Conservation (phyloP, 768 basidiomycete species). For the Tricholoma sp. region DNA sequence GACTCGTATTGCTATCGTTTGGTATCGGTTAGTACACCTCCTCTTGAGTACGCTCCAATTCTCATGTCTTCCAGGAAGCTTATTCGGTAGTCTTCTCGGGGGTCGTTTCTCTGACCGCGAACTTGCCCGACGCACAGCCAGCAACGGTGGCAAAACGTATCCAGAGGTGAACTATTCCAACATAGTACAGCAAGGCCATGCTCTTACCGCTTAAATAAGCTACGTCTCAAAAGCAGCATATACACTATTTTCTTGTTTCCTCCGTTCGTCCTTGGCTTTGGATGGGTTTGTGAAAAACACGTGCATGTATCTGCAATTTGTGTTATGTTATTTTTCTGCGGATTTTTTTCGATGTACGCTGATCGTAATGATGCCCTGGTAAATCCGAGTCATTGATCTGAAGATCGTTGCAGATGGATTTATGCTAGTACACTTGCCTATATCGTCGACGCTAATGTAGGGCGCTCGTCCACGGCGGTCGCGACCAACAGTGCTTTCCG, state of each 20-base stretch:
- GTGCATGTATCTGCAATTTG: constrained; percentile 65
- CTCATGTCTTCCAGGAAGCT: constrained; percentile 23
- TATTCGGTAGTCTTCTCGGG: constrained; percentile 38
- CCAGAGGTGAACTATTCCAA: constrained; percentile 54
- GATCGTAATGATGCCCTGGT: background rate
- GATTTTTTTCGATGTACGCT: constrained; percentile 70
- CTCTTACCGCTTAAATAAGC: constrained; percentile 17
- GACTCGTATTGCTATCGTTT: constrained; percentile 71
- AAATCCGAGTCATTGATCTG: background rate
- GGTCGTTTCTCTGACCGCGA: constrained; percentile 38
- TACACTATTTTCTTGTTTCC: constrained; percentile 57
- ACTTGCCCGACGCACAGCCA: too few species aligned
- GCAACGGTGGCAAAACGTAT: constrained; percentile 29
- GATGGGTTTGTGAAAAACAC: constrained; percentile 65
- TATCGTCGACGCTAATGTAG: constrained; percentile 81
- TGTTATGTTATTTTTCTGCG: constrained; percentile 65
- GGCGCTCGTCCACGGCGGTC: constrained; percentile 70
- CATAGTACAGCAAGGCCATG: background rate
- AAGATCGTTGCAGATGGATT: constrained; percentile 34
- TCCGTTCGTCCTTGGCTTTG: constrained; percentile 59
- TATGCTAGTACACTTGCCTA: constrained; percentile 76
- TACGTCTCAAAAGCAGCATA: constrained; percentile 64
- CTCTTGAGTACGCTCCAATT: background rate
- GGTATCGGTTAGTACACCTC: constrained; percentile 49
- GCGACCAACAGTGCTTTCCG: constrained; percentile 77